Base-by-base conservation (phyloP, 441 rosid species). In the Erysimum pusillum region DNA sequence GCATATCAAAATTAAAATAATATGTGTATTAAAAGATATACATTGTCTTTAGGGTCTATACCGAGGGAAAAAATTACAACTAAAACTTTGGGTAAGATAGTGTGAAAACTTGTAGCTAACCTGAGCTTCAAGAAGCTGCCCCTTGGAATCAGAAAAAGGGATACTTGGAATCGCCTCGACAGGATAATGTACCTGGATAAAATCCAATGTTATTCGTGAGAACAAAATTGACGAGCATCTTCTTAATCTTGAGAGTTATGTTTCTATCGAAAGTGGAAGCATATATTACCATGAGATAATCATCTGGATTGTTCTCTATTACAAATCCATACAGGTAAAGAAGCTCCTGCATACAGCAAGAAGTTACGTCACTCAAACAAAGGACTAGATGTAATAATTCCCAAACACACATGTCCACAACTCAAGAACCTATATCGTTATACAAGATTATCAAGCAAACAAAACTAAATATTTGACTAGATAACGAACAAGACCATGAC, bases 291-390 rank as follows among this genome's bases (percentile, higher is more conserved):
- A 94, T 94, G 73, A 94, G 89, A 85, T 87, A 91, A 73, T 94
- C 98, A 82, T 90, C 96, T 77, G 97, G 90, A 81, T 91, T 94
- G 63, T 84, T 82, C 61, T 87, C 90, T 74, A 92, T 85, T 61
- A 90, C 96, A 77, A 94, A 92, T 61, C 97, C 99, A 69, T 92
- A 92, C 31, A 94, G 85, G 86, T 94, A 94, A 42, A 94, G 82
- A 61, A 94, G 83, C 82, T 94, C 99, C 98, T 94, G 87, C 85
- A 42, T 71, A 42, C 51, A 71, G 65, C 49, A 75, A 66, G 31
- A 67, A 53, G 45, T 44, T 44, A 63, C 32, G 45, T 8, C 75
- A 53, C 46, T 67, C 68, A 39, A 57, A 56, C 38, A 63, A 48
- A 77, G 36, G 59, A 17, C 54, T 15, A 48, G 22, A 58, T n/a